phyloP scores from a whole-genome alignment of 1,139 yeast genomes.

The Geotrichum fermentans region DNA sequence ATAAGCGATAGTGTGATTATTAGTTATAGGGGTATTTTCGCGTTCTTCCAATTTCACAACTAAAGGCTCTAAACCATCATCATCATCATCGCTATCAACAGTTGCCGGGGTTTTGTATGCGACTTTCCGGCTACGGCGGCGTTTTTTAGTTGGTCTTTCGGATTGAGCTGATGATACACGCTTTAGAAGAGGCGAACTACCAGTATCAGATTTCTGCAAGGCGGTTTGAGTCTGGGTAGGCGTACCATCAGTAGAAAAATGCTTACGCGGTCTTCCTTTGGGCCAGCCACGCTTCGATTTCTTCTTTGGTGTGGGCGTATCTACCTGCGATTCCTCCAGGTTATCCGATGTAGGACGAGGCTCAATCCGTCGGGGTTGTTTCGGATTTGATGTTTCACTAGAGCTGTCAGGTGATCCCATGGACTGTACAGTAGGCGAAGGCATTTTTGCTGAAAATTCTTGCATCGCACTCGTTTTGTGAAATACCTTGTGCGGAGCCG shows the following conservation, averaged over 20 bases:
- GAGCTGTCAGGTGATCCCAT: neutral
- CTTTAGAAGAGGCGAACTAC: no score
- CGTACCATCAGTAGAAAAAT: no score
- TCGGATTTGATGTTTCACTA: neutral
- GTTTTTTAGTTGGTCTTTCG: no score
- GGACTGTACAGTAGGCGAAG: neutral
- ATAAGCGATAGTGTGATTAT: no score
- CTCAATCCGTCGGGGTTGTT: neutral
- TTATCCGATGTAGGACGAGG: neutral
- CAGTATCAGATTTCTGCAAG: no score
- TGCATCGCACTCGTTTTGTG: neutral
- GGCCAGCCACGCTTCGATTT: neutral
- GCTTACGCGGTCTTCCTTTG: neutral
- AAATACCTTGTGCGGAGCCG: neutral
- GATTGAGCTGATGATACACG: no score
- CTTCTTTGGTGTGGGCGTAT: neutral
- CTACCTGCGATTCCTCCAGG: no score
- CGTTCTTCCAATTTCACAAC: neutral
- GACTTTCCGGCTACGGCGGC: neutral
- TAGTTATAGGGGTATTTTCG: no score
- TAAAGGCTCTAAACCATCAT: neutral
- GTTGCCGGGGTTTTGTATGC: neutral
- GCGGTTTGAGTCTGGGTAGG: no score
- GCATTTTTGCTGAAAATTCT: neutral
- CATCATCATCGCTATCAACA: neutral